These are phyloP conservation scores for Prunus campanulata DNA, from an alignment of 306 rosid species.

Conservation along the genomic window DNA sequence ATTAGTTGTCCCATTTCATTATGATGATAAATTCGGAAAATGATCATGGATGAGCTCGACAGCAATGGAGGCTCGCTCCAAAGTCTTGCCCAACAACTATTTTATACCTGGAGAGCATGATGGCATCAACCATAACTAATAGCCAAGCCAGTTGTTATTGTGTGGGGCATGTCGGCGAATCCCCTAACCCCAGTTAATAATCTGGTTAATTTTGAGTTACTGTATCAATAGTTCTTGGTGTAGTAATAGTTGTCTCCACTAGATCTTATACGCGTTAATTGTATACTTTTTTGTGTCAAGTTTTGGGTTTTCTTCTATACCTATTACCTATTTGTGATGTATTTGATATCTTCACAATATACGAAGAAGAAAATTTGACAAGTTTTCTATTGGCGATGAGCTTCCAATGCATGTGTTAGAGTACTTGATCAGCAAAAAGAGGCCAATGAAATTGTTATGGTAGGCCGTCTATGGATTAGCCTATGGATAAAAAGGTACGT, in stretches of 20 bases:
- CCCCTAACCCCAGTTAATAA: slow-evolving; percentile 31
- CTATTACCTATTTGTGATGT: no score
- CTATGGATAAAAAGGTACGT: slow-evolving; percentile 19
- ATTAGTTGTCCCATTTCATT: slow-evolving; percentile 18
- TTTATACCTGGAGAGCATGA: slow-evolving; percentile 35
- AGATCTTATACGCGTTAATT: background rate
- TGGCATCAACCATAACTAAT: slow-evolving; percentile 7
- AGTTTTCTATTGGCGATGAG: background rate
- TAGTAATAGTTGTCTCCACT: background rate
- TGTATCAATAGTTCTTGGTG: background rate
- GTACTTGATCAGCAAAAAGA: background rate
- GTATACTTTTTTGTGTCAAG: background rate
- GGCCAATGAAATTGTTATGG: slow-evolving; percentile 1
- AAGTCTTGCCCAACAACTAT: slow-evolving; percentile 41
- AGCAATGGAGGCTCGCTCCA: background rate
- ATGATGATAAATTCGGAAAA: slow-evolving; percentile 17
- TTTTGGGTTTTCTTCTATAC: no score
- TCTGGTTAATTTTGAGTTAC: background rate
- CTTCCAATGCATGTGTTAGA: background rate
- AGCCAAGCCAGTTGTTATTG: slow-evolving; percentile 28
- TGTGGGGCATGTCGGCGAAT: slow-evolving; percentile 42
- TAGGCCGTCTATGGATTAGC: background rate
- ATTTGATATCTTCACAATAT: no score
- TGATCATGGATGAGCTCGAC: slow-evolving; percentile 15
- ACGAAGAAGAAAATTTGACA: no score